phyloP scores from a whole-genome alignment of 2,329 filamentous ascomycete genomes.

The Fusarium heterosporum region DNA sequence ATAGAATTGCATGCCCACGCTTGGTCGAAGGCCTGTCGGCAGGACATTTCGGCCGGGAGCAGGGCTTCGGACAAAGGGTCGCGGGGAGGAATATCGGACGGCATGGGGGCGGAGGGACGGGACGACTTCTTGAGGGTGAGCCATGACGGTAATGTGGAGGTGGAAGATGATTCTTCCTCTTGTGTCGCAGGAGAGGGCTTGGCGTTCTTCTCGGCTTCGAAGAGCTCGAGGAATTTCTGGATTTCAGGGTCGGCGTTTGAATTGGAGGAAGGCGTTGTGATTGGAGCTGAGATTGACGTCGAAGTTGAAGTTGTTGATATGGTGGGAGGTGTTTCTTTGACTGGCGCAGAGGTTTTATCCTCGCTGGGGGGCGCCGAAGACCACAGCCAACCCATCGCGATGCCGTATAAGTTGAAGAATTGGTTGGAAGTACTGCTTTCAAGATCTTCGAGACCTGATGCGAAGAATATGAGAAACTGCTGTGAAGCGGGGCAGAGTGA shows the following conservation, averaged over 20 bases:
- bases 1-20: slow-evolving; percentile 95
- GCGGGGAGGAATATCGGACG: slow-evolving; percentile 45
- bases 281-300: slow-evolving; percentile 12
- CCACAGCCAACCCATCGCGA: slow-evolving; percentile 73
- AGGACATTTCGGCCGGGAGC: slow-evolving; percentile 87
- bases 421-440: background rate
- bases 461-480: background rate
- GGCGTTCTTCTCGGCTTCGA: slow-evolving; percentile 52
- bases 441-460: background rate
- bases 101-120: slow-evolving; percentile 40
- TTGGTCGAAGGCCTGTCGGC: slow-evolving; percentile 88
- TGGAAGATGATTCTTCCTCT: slow-evolving; percentile 39
- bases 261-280: slow-evolving; percentile 34
- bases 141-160: slow-evolving; percentile 52
- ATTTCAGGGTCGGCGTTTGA: slow-evolving; percentile 62
- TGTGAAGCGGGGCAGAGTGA: background rate
- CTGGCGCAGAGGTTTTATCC: slow-evolving; percentile 42
- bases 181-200: slow-evolving; percentile 34
- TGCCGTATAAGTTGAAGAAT: slow-evolving; percentile 2
- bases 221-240: slow-evolving; percentile 64
- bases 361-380: slow-evolving; percentile 52
- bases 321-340: slow-evolving; percentile 41
- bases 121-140: slow-evolving; percentile 52
- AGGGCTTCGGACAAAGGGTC: slow-evolving; percentile 72
- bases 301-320: slow-evolving; percentile 32